Percentiles rank a stretch among this genome's conserved stretches.
Evolutionary conservation across 2,329 filamentous ascomycete species (phyloP).

Genomic region (Falciphora oryzae): DNA sequence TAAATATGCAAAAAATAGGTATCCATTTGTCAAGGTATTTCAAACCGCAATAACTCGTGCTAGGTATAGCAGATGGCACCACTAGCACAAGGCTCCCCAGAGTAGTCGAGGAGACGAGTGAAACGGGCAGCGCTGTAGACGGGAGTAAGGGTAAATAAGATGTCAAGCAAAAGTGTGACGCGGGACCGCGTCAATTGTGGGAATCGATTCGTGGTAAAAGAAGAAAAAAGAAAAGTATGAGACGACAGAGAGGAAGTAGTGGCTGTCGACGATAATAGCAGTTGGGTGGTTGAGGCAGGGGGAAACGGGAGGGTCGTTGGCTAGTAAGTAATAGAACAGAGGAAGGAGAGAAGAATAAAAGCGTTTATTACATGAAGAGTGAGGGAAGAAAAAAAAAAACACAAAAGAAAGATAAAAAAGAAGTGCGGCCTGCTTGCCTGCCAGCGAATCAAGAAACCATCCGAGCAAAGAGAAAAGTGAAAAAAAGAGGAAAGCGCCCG

Average conservation of each 20-base stretch:
- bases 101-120: not conserved
- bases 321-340: conserved; percentile 8
- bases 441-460: conserved; percentile 1
- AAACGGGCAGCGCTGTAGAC: not conserved
- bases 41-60: not conserved
- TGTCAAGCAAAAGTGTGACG: not conserved
- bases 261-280: not conserved
- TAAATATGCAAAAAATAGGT: not conserved
- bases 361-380: conserved; percentile 9
- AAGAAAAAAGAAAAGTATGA: conserved; percentile 17
- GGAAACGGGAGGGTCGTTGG: conserved; percentile 14
- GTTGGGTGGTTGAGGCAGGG: conserved; percentile 10
- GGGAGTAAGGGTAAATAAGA: not conserved
- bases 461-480: conserved; percentile 16
- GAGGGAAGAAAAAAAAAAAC: conserved; percentile 6
- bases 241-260: conserved; percentile 10
- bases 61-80: not conserved
- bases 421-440: conserved; percentile 2
- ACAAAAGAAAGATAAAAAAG: conserved; percentile 7
- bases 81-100: not conserved
- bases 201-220: conserved; percentile 12
- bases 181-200: not conserved
- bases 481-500: conserved; percentile 20
- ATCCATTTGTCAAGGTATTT: not conserved
- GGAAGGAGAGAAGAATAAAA: conserved; percentile 6